Percentiles rank a stretch among this genome's conserved stretches.
phyloP scores from a whole-genome alignment of 2,329 filamentous ascomycete species.

The Phyllosticta paracitricarpa region DNA sequence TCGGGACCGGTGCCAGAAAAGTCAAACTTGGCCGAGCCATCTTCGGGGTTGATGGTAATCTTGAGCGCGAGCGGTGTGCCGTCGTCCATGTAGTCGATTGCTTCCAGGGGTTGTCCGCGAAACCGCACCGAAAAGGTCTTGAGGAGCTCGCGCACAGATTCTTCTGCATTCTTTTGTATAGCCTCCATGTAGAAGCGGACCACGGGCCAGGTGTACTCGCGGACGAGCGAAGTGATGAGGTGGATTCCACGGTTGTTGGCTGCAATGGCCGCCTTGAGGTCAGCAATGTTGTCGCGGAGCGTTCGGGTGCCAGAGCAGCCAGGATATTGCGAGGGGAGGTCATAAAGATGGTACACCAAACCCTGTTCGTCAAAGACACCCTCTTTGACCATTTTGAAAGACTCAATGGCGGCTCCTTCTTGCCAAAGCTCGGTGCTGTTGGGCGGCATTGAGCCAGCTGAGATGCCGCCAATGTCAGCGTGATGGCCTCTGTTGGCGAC shows the following conservation, averaged over 20 bases:
- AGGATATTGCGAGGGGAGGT: slow-evolving; percentile 21
- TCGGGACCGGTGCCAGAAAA: slow-evolving; percentile 14
- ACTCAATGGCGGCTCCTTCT: slow-evolving; percentile 39
- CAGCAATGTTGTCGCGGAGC: slow-evolving; percentile 26
- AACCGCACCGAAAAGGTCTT: slow-evolving; percentile 6
- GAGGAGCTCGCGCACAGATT: slow-evolving; percentile 24
- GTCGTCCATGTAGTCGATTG: slow-evolving; percentile 13
- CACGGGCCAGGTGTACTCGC: slow-evolving; percentile 24
- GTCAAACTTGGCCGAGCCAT: slow-evolving; percentile 13
- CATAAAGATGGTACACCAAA: slow-evolving; percentile 20
- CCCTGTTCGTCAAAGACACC: slow-evolving; percentile 28
- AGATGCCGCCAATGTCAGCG: slow-evolving; percentile 21
- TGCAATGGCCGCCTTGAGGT: slow-evolving; percentile 26
- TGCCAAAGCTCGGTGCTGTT: slow-evolving; percentile 38
- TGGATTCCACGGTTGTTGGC: slow-evolving; percentile 25
- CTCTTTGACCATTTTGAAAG: slow-evolving; percentile 27
- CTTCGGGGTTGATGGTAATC: slow-evolving; percentile 9
- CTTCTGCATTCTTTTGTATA: slow-evolving; percentile 28
- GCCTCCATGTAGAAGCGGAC: slow-evolving; percentile 34
- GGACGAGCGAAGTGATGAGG: slow-evolving; percentile 28
- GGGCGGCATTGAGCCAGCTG: slow-evolving; percentile 23
- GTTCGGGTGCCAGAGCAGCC: slow-evolving; percentile 24
- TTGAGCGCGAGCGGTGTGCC: slow-evolving; percentile 12
- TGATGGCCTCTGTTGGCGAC: slow-evolving; percentile 21
- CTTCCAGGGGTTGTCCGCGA: slow-evolving; percentile 1